Evolutionary conservation across 768 basidiomycete genomes (phyloP).

Genomic region (Mycena latifolia): DNA sequence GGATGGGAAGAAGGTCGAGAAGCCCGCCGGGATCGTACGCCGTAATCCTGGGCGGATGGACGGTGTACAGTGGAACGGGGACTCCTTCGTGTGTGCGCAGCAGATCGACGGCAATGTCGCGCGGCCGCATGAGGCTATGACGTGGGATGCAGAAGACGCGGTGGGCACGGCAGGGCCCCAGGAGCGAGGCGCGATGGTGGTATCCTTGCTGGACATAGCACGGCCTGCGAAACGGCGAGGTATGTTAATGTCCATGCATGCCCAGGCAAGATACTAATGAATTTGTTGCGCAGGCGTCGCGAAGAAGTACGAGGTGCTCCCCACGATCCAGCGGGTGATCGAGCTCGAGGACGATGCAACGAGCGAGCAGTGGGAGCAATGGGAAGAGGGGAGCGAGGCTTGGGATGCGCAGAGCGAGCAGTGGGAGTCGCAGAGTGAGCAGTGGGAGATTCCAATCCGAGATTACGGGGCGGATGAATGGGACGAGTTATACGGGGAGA

Average conservation of each 20-base stretch:
- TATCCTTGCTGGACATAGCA: constrained; percentile 47
- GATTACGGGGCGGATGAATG: constrained; percentile 38
- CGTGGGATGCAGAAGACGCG: constrained; percentile 32
- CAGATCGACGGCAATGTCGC: constrained; percentile 41
- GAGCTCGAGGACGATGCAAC: constrained; percentile 37
- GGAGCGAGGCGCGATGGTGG: constrained; percentile 27
- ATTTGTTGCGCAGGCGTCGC: constrained; percentile 35
- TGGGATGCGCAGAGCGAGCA: constrained; percentile 25
- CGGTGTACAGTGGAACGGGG: constrained; percentile 41
- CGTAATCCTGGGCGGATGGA: constrained; percentile 42
- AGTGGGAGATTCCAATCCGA: constrained; percentile 16
- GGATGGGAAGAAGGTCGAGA: constrained; percentile 20
- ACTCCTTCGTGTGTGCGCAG: constrained; percentile 37
- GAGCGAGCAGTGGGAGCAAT: constrained; percentile 31
- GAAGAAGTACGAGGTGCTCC: constrained; percentile 44
- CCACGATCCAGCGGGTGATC: constrained; percentile 34
- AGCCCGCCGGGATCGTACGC: constrained; percentile 23
- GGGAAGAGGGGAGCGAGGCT: constrained; percentile 12
- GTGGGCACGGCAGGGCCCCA: background rate
- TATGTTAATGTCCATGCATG: constrained; percentile 2
- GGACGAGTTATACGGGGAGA: constrained; percentile 43
- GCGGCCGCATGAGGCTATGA: constrained; percentile 9
- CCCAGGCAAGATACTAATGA: too few relatives aligned
- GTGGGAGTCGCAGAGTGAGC: constrained; percentile 30
- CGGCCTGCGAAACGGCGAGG: constrained; percentile 49